These are phyloP conservation scores for Rubroboletus satanas DNA, from an alignment of 768 basidiomycete genomes.

Conservation along the genomic window DNA sequence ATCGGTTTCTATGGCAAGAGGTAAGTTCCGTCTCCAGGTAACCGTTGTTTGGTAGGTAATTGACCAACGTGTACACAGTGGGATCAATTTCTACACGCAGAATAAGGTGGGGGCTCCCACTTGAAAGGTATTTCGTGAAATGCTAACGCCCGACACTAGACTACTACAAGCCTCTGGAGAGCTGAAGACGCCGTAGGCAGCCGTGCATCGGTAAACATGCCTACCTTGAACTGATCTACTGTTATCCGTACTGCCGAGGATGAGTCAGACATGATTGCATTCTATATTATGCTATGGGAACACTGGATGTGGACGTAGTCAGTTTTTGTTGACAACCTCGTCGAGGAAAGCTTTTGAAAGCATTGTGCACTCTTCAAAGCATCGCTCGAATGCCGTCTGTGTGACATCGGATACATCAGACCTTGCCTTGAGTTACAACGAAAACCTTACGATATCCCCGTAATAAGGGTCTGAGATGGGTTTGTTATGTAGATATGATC, in stretches of 20 bases:
- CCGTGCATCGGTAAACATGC: slow-evolving; percentile 84
- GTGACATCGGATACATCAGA: not conserved
- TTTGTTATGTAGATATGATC: slow-evolving; percentile 66
- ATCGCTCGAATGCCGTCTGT: slow-evolving; percentile 69
- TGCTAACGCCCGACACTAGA: slow-evolving; percentile 44
- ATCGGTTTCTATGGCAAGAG: slow-evolving; percentile 89
- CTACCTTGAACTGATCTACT: slow-evolving; percentile 51
- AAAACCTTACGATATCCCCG: slow-evolving; percentile 51
- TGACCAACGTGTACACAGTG: slow-evolving; percentile 40
- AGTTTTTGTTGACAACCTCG: slow-evolving; percentile 41
- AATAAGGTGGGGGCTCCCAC: slow-evolving; percentile 60
- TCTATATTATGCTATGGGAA: slow-evolving; percentile 4
- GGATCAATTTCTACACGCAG: slow-evolving; percentile 94
- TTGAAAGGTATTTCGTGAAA: not conserved
- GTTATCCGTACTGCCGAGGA: not conserved
- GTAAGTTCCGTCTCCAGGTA: slow-evolving; percentile 33
- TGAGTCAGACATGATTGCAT: slow-evolving; percentile 3
- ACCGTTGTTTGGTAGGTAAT: not conserved
- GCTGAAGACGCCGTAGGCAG: slow-evolving; percentile 78
- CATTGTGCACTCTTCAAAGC: slow-evolving; percentile 71
- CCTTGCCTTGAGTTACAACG: not conserved
- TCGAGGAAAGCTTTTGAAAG: slow-evolving; percentile 82
- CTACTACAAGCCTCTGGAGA: slow-evolving; percentile 90
- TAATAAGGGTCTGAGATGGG: slow-evolving; percentile 87
- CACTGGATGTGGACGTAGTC: not conserved